A percentile compares a stretch with the other conserved stretches of the same genome.
Conservation (phyloP, 805 yeast species). For the Trichomonascus vanleenenianus region DNA sequence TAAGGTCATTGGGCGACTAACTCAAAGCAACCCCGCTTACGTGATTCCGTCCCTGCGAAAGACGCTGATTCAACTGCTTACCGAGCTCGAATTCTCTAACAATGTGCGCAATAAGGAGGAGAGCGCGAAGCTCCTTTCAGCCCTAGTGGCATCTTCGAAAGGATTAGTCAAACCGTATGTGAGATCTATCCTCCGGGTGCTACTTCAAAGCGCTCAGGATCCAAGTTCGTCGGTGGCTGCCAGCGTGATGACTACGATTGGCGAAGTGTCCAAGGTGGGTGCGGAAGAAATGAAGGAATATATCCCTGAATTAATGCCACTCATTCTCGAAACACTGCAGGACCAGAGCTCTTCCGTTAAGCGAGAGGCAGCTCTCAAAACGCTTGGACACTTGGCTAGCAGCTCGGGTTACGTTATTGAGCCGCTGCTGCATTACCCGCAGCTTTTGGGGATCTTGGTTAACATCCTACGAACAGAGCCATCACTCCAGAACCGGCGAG, state of each 20-base stretch:
- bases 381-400: slow-evolving; percentile 82
- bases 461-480: slow-evolving; percentile 76
- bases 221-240: slow-evolving; percentile 75
- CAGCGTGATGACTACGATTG: slow-evolving; percentile 77
- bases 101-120: slow-evolving; percentile 76
- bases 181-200: slow-evolving; percentile 79
- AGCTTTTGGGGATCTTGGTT: slow-evolving; percentile 71
- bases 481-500: slow-evolving; percentile 67
- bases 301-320: slow-evolving; percentile 73
- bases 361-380: slow-evolving; percentile 80
- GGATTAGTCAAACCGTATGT: slow-evolving; percentile 86
- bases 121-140: slow-evolving; percentile 65
- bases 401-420: slow-evolving; percentile 94
- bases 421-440: slow-evolving; percentile 88
- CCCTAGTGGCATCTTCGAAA: slow-evolving; percentile 68
- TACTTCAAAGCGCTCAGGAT: slow-evolving; percentile 69
- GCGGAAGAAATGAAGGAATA: slow-evolving; percentile 76
- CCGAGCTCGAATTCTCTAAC: slow-evolving; percentile 77
- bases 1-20: slow-evolving; percentile 71
- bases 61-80: slow-evolving; percentile 73
- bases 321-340: slow-evolving; percentile 77
- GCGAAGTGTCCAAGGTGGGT: slow-evolving; percentile 81
- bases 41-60: slow-evolving; percentile 89
- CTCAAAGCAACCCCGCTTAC: slow-evolving; percentile 87
- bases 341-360: slow-evolving; percentile 87